Evolutionary conservation across 345 rosid genomes (phyloP), one percentile per base, ranked within the genome.

Genomic region (Psidium guajava): DNA sequence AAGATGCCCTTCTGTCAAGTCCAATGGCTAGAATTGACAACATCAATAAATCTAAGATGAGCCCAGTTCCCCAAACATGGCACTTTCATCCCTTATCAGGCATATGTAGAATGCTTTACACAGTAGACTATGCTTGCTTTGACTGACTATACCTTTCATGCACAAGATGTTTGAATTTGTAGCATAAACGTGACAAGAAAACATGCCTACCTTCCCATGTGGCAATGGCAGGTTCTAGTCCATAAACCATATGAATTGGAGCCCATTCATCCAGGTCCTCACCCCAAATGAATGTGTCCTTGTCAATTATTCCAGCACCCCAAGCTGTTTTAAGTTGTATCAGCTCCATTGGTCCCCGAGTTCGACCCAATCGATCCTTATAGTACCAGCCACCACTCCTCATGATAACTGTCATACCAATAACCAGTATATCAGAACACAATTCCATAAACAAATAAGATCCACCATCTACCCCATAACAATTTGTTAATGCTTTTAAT

Each of bases 191-290:
- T 9, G 25, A 18, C 25, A 36, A 53, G 77, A 74, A 4, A 42
- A 32, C 55, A 54, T 22, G 87, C 89, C 82, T 85, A 96, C 99
- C 98, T 93, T 96, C 98, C 99, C 99, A 96, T 85, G 98, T 93
- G 81, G 96, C 98, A 89, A 96, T 94, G 15, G 99, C 98, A 56
- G 89, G 95, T 87, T 96, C 99, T 91, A 96, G 74, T 91, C 98
- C 98, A 82, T 96, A 95, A 85, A 96, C 88, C 99, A 96, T 96
- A 88, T 92, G 96, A 89, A 96, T 96, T 4, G 99, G 99, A 9
- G 94, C 98, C 99, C 98, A 95, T 89, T 95, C 99, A 88, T 94
- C 98, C 96, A 96, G 91, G 89, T 93, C 99, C 53, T 94, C 96
- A 22, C 95, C 95, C 99, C 98, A 96, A 59, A 96, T 85, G 90